A percentile compares a stretch with the other conserved stretches of the same genome.
These are phyloP conservation scores for Lachnellula subtilissima DNA, from an alignment of 2,329 filamentous ascomycete species.

Conservation along the genomic window DNA sequence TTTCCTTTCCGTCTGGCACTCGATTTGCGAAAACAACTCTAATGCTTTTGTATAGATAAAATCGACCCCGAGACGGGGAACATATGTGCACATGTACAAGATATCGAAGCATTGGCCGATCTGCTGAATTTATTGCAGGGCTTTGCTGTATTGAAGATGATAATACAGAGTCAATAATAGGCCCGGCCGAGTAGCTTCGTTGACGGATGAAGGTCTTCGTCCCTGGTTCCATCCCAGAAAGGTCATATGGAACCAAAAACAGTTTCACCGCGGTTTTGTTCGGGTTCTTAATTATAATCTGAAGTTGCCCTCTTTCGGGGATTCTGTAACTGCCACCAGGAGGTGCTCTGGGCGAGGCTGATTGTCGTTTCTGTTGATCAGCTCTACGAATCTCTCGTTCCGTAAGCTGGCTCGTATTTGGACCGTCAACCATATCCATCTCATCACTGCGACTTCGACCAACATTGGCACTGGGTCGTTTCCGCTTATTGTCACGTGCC, in stretches of 20 bases:
- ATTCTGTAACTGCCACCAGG: constrained; percentile 91
- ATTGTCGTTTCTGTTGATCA: constrained; percentile 56
- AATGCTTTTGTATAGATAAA: constrained; percentile 86
- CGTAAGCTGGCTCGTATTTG: constrained; percentile 14
- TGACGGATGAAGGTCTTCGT: constrained; percentile 96
- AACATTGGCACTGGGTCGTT: constrained; percentile 24
- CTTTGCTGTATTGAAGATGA: constrained; percentile 18
- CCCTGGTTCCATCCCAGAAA: constrained; percentile 85
- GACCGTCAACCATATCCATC: constrained; percentile 20
- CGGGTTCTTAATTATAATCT: constrained; percentile 96
- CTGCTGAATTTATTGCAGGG: constrained; percentile 39
- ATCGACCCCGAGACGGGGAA: constrained; percentile 75
- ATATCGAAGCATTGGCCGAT: constrained; percentile 77
- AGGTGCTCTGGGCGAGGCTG: constrained; percentile 59
- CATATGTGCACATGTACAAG: constrained; percentile 92
- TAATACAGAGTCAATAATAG: constrained; percentile 60
- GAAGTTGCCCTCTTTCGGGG: constrained; percentile 86
- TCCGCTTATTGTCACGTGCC: constrained; percentile 37
- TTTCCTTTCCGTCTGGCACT: constrained; percentile 92
- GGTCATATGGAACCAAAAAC: constrained; percentile 88
- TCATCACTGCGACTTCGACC: constrained; percentile 18
- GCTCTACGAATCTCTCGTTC: constrained; percentile 40
- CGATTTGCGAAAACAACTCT: constrained; percentile 95
- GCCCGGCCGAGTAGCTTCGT: constrained; percentile 83
- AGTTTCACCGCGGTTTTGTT: constrained; percentile 98